A percentile compares a stretch with the other conserved stretches of the same genome.
Conservation (phyloP, 306 rosid genomes). For the Astragalus glycyphyllos region DNA sequence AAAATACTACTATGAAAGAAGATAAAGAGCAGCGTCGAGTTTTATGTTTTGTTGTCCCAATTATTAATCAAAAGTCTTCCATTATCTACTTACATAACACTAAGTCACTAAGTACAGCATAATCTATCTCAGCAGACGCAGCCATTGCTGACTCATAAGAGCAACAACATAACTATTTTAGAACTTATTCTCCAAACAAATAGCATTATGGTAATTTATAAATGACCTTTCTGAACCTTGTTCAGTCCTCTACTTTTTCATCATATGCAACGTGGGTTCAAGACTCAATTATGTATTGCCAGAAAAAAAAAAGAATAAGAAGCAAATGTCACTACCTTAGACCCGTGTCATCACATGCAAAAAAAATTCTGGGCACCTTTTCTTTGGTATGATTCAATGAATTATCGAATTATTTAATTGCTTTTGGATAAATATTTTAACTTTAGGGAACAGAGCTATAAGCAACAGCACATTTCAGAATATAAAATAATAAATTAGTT, state of each 20-base stretch:
- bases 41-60: slow-evolving; percentile 34
- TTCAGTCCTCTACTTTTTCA: slow-evolving; percentile 18
- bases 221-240: slow-evolving; percentile 22
- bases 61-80: slow-evolving; percentile 22
- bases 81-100: slow-evolving; percentile 25
- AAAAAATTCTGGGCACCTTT: slow-evolving; percentile 31
- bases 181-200: slow-evolving; percentile 20
- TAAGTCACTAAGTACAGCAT: slow-evolving; percentile 3
- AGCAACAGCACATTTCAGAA: slow-evolving; percentile 34
- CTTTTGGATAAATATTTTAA: background rate
- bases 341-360: slow-evolving; percentile 39
- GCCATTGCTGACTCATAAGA: slow-evolving; percentile 44
- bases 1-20: background rate
- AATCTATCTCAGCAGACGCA: slow-evolving; percentile 34
- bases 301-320: background rate
- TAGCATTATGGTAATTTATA: background rate
- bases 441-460: background rate
- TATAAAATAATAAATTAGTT: background rate
- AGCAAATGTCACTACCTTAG: slow-evolving; percentile 7
- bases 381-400: slow-evolving; percentile 21
- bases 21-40: slow-evolving; percentile 26
- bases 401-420: slow-evolving; percentile 16
- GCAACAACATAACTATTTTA: slow-evolving; percentile 27
- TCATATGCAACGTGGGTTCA: slow-evolving; percentile 35
- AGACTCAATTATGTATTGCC: slow-evolving; percentile 1